Base-by-base conservation (phyloP, 768 basidiomycete genomes). In the Auricularia sp. region DNA sequence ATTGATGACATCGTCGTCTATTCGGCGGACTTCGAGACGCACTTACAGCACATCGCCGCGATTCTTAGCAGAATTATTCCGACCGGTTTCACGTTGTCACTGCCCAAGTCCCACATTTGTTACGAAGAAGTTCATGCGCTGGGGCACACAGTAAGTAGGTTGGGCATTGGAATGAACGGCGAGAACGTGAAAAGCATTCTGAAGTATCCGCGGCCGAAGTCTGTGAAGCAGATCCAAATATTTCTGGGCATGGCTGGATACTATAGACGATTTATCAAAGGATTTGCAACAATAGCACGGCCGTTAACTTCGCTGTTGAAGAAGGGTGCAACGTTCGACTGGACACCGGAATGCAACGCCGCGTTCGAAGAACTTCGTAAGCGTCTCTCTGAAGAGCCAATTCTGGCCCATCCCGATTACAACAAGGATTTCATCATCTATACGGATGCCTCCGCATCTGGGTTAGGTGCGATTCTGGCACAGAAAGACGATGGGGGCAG, bases 31-130 rank as follows among this genome's bases (percentile, higher is more conserved):
- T 62, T 61, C 34, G 39, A 65, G 45, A 65, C 68, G 13, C 65
- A 66, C 54, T 66, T 21, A 74, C 81, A 44, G 75, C 80, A 67
- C 75, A 71, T 3, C 80, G 80, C 68, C 79, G 85, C 24, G 75
- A 81, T 64, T 0, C 63, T 77, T 2, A 21, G 47, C 18, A 39
- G 39, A 13, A 39, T 39, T 8, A 39, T 39, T 8, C 39, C 39
- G 39, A 39, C 39, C 8, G 39, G 69, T 29, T 69, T 79, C 3
- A 78, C 77, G 1, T 66, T 78, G 0, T 75, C 77, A 0, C 77
- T 73, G 0, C 4, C 66, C 0, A 79, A 79, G 65, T 78, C 76
- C 56, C 73, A 76, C 62, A 66, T 78, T 8, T 73, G 63, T 0
- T 79, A 71, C 64, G 69, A 68, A 36, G 76, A 75, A 0, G 65